These are phyloP conservation scores for Aureobasidium sp. DNA, from an alignment of 2,329 filamentous ascomycete species.

Conservation along the genomic window DNA sequence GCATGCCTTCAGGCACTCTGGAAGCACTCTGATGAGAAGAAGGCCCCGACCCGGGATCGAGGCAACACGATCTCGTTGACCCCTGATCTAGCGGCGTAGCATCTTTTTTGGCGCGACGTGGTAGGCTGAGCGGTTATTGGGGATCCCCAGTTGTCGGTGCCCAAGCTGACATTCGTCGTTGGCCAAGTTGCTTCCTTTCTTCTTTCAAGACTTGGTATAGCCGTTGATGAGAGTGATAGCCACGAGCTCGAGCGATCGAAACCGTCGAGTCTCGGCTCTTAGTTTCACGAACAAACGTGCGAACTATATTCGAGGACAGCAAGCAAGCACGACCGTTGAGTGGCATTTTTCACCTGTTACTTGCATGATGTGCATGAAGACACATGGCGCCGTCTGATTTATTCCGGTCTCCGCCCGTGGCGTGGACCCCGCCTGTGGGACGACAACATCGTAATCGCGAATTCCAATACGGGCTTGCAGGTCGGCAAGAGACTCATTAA, in stretches of 20 bases:
- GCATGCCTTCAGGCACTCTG: not conserved
- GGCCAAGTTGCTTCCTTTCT: not conserved
- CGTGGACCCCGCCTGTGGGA: slow-evolving; percentile 1
- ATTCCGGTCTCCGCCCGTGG: slow-evolving; percentile 1
- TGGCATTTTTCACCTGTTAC: slow-evolving; percentile 3
- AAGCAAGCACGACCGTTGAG: slow-evolving; percentile 4
- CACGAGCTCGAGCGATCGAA: not conserved
- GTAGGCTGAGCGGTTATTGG: not conserved
- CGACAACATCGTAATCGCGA: not conserved
- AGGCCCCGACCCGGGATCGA: not conserved
- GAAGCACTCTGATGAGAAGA: not conserved
- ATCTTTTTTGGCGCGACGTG: not conserved
- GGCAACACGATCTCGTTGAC: not conserved
- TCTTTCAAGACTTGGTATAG: not conserved
- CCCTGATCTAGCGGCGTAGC: slow-evolving; percentile 11
- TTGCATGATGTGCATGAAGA: slow-evolving; percentile 9
- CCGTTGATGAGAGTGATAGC: not conserved
- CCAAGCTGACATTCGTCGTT: not conserved
- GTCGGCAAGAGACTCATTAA: not conserved
- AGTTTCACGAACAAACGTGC: slow-evolving; percentile 5
- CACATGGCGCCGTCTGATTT: slow-evolving; percentile 8
- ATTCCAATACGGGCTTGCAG: not conserved
- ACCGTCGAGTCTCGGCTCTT: not conserved
- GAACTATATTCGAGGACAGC: not conserved
- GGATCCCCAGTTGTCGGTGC: not conserved